phyloP scores from a whole-genome alignment of 768 basidiomycete species.

The Naganishia vishniacii region DNA sequence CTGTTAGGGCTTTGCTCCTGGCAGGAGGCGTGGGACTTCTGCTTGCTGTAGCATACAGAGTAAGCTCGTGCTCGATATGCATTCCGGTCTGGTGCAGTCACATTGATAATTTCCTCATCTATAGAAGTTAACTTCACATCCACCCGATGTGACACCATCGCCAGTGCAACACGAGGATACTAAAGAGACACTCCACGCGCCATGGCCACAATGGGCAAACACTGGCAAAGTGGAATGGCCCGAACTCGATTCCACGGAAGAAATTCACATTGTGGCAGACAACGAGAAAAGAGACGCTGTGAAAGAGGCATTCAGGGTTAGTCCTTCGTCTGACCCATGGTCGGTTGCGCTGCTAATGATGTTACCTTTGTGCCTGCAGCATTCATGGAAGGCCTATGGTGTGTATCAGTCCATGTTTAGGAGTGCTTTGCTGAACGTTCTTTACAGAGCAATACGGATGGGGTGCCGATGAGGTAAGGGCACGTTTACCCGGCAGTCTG shows the following conservation, averaged over 20 bases:
- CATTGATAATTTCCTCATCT: not conserved
- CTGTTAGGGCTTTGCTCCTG: not conserved
- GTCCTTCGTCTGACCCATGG: slow-evolving; percentile 27
- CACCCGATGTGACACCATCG: not conserved
- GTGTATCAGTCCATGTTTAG: slow-evolving; percentile 30
- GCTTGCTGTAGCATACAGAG: not conserved
- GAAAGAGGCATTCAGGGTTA: slow-evolving; percentile 71
- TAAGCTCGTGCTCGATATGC: not conserved
- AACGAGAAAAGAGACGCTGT: slow-evolving; percentile 62
- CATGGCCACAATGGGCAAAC: not conserved
- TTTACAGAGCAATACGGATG: slow-evolving; percentile 73
- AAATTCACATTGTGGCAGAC: slow-evolving; percentile 54
- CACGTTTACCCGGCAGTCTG: not conserved
- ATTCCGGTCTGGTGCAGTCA: not conserved
- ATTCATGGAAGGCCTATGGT: slow-evolving; percentile 85
- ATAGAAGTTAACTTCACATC: not conserved
- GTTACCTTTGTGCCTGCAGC: slow-evolving; percentile 51
- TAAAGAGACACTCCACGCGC: not conserved
- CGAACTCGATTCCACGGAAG: slow-evolving; percentile 1
- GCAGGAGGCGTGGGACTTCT: slow-evolving; percentile 2
- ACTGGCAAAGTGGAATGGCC: slow-evolving; percentile 12
- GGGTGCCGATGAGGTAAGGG: slow-evolving; percentile 64
- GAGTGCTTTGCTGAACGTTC: slow-evolving; percentile 29
- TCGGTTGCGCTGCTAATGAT: not conserved
- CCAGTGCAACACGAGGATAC: not conserved